phyloP scores from a whole-genome alignment of 31 red algal species.

The Endocladia muricata region DNA sequence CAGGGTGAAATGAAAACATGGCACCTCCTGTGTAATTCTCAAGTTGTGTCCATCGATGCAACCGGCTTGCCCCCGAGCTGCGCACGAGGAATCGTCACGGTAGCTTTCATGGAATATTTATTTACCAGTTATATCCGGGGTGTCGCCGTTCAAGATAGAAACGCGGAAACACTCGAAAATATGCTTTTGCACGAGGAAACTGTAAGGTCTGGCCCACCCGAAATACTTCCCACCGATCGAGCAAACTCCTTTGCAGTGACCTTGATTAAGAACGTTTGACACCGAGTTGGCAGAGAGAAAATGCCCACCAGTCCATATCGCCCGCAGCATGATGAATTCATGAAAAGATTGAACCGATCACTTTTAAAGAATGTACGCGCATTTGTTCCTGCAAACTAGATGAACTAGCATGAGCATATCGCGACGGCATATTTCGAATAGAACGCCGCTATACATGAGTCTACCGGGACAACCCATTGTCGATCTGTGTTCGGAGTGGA shows the following conservation, averaged over 20 bases:
- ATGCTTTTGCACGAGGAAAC: not conserved
- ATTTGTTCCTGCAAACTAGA: not conserved
- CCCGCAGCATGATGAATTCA: too few relatives aligned
- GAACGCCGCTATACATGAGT: not conserved
- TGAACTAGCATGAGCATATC: not conserved
- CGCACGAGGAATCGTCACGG: conserved; percentile 2
- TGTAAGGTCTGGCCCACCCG: not conserved
- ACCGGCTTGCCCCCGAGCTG: not conserved
- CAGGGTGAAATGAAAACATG: not conserved
- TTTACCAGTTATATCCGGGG: not conserved
- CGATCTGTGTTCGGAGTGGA: conserved; percentile 6
- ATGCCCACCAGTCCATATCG: too few relatives aligned
- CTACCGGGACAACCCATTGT: conserved; percentile 12
- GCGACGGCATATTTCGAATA: not conserved
- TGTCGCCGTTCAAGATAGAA: not conserved
- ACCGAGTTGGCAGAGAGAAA: not conserved
- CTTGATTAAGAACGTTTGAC: not conserved
- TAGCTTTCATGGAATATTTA: not conserved
- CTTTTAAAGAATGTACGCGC: not conserved
- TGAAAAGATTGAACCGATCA: conserved; percentile 6
- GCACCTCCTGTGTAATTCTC: not conserved
- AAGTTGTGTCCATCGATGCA: not conserved
- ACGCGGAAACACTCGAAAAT: not conserved
- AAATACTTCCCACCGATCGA: not conserved
- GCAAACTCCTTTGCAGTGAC: not conserved